These are phyloP conservation scores for Stachybotrys chlorohalonatus DNA, from an alignment of 2,329 filamentous ascomycete genomes.

Conservation along the genomic window DNA sequence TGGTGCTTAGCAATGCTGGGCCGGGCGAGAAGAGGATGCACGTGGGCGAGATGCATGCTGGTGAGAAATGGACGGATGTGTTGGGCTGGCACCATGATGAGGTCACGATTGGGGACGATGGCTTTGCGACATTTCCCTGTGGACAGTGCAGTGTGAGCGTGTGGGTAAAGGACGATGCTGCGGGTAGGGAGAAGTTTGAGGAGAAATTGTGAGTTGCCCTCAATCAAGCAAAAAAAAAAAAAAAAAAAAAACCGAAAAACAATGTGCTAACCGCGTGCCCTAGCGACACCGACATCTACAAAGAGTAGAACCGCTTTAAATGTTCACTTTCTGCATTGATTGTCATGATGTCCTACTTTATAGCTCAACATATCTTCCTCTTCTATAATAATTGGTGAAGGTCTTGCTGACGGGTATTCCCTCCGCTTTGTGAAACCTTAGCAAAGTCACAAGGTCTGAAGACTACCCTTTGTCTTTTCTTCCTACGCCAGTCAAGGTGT, in stretches of 20 bases:
- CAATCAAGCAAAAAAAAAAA: neutral
- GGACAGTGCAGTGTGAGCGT: constrained; percentile 45
- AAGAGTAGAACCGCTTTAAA: neutral
- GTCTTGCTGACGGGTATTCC: no score
- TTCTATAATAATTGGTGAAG: no score
- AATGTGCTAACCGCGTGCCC: neutral
- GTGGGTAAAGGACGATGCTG: constrained; percentile 47
- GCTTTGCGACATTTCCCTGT: constrained; percentile 51
- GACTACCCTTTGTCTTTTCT: no score
- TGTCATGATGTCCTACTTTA: no score
- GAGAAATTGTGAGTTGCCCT: constrained; percentile 27
- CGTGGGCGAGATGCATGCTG: constrained; percentile 48
- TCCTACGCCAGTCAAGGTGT: no score
- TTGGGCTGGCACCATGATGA: constrained; percentile 44
- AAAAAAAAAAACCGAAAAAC: neutral
- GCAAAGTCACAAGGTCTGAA: no score
- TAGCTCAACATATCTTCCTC: no score
- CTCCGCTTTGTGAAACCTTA: no score
- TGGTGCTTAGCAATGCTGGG: constrained; percentile 45
- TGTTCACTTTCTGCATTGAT: no score
- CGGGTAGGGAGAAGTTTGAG: constrained; percentile 35
- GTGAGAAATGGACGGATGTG: constrained; percentile 57
- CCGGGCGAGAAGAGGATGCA: constrained; percentile 50
- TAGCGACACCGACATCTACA: neutral
- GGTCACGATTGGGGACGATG: constrained; percentile 50